Base-by-base conservation (phyloP, 176 grass and related monocot species). In the Poa pratensis region DNA sequence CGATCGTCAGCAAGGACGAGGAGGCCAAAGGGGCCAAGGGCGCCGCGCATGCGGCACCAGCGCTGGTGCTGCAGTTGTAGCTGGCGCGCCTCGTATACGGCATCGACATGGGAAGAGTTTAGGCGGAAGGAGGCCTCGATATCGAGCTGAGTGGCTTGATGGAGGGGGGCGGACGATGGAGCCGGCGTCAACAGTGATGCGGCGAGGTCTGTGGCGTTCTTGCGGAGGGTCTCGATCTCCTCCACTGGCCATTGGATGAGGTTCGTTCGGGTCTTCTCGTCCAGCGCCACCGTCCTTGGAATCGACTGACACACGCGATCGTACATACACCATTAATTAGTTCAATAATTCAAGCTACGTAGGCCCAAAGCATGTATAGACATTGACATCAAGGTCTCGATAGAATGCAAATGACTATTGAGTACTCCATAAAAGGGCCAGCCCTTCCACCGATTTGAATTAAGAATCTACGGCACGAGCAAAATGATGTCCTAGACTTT, bases 241-340 rank as follows among this genome's bases (percentile, higher is more conserved):
- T 90, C 85, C 7, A 93, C 91, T 0, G 88, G 91, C 91, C 91
- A 93, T 30, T 93, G 91, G 39, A 93, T 66, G 46, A 93, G 77
- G 80, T 93, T 86, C 16, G 77, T 88, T 43, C 63, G 75, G 22
- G 91, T 90, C 75, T 93, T 90, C 17, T 48, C 14, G 37, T 93
- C 91, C 7, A 93, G 87, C 30, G 82, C 73, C 9, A 93, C 85
- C 5, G 80, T 93, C 34, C 91, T 71, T 13, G 91, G 91, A 55
- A 93, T 79, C 30, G 64, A 82, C 91, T 93, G 91, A n/a, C 45
- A 77, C 28, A 55, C 49, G 2, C 2, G 30, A 30, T 30, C 30
- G 30, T 30, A 30, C 2, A 30, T 8, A 73, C 23, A 51, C 45
- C 45, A 74, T 74, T 19, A 30, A 28, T 28, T 45, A 22, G n/a